Evolutionary conservation across 192 early-diverging fungal genomes (phyloP).

Genomic region (Entomortierella parvispora): DNA sequence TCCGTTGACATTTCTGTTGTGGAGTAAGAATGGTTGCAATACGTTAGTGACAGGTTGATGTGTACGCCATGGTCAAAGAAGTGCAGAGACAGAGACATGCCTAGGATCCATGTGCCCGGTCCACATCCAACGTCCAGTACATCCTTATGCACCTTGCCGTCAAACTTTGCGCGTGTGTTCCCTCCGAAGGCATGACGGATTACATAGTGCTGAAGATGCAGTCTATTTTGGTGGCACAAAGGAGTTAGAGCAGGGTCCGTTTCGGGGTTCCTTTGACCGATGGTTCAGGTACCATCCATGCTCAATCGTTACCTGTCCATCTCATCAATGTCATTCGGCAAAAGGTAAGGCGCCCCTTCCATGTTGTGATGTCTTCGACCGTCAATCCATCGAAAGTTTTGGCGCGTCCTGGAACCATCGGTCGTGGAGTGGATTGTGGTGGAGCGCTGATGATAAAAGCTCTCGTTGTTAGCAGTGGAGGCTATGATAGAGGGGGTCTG

Average conservation of each 20-base stretch:
- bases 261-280: too few relatives aligned
- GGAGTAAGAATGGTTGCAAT: not conserved
- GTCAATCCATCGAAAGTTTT: constrained; percentile 47
- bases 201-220: constrained; percentile 48
- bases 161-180: constrained; percentile 50
- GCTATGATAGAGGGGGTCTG: constrained; percentile 36
- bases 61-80: not conserved
- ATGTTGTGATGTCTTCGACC: constrained; percentile 55
- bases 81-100: constrained; percentile 7
- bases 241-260: not conserved
- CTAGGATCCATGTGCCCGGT: constrained; percentile 49
- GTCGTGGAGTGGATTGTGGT: constrained; percentile 16
- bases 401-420: constrained; percentile 3
- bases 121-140: constrained; percentile 49
- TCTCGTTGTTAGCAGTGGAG: constrained; percentile 48
- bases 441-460: constrained; percentile 42
- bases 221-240: constrained; percentile 5
- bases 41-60: not conserved
- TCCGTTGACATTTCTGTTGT: constrained; percentile 59
- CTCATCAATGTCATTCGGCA: constrained; percentile 62
- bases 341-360: constrained; percentile 45
- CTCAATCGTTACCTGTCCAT: constrained; percentile 46
- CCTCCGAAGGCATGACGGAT: constrained; percentile 43
- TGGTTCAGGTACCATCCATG: not conserved
- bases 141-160: constrained; percentile 46